Evolutionary conservation across 1,139 yeast species (phyloP).

Genomic region (Sugiyamaella pinicola): DNA sequence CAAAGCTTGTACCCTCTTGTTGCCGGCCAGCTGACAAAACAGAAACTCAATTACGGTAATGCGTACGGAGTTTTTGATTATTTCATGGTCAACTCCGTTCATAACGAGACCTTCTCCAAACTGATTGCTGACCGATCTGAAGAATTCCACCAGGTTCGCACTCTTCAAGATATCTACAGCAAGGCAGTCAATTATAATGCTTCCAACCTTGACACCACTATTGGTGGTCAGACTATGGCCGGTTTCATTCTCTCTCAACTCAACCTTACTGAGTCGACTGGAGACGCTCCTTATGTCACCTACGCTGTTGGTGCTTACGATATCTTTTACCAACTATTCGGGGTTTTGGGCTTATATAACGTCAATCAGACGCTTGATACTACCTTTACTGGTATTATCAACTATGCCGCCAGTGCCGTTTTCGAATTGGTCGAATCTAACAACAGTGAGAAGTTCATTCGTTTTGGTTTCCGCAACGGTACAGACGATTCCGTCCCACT

Average conservation of each 20-base stretch:
- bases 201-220: slow-evolving; percentile 37
- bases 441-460: slow-evolving; percentile 40
- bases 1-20: slow-evolving; percentile 38
- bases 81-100: slow-evolving; percentile 46
- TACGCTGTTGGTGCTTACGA: slow-evolving; percentile 49
- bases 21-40: slow-evolving; percentile 32
- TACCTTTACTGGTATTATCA: slow-evolving; percentile 48
- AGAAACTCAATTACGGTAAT: slow-evolving; percentile 43
- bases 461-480: slow-evolving; percentile 50
- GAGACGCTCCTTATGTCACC: slow-evolving; percentile 43
- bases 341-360: slow-evolving; percentile 41
- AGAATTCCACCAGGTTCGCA: slow-evolving; percentile 38
- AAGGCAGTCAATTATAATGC: slow-evolving; percentile 44
- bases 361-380: slow-evolving; percentile 39
- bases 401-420: slow-evolving; percentile 48
- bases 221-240: slow-evolving; percentile 47
- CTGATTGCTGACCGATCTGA: slow-evolving; percentile 25
- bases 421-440: slow-evolving; percentile 45
- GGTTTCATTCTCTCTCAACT: slow-evolving; percentile 42
- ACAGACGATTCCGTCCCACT: slow-evolving; percentile 40
- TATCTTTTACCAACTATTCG: slow-evolving; percentile 46
- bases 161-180: slow-evolving; percentile 46
- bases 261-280: slow-evolving; percentile 41
- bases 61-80: slow-evolving; percentile 47
- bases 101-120: slow-evolving; percentile 43